Evolutionary conservation across 1,284 basidiomycete species (phyloP), one percentile per base, ranked within the genome.

Genomic region (Malassezia nana): DNA sequence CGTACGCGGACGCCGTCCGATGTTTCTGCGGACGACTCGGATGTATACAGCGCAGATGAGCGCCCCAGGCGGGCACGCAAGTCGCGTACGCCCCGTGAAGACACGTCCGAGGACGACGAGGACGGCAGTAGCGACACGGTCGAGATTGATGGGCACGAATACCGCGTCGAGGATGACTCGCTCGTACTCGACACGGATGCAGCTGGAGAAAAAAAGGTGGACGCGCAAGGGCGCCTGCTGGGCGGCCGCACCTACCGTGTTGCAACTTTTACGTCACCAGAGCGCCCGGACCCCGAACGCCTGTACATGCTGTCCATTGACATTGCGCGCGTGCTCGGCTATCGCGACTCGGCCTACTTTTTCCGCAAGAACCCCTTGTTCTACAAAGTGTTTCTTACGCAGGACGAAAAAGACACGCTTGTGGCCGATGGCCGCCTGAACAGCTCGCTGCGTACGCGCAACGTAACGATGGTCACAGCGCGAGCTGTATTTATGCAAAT

Each of bases 291-390:
- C 69, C 84, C 88, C 5, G 81, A 87, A 45, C 82, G 86, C 46
- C 79, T 84, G 58, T 98, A 95, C 77, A 87, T 94, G 81, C 84
- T 98, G 40, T 89, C 92, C 10, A 95, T 98, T 59, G 92, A 98
- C 69, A 91, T 90, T 4, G 92, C 92, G 0, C 83, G 92, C 24
- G 87, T 87, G 3, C 90, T 88, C 33, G 94, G 92, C 1, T 96
- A 90, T 76, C 83, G 89, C 52, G 94, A 98, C 75, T 95, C 91
- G 8, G 78, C 96, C 10, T 95, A 94, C 75, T 95, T 96, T 75
- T 92, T 95, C 76, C 84, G 94, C 10, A 81, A 87, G 6, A 92
- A 92, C 65, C 83, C 84, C 0, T 81, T 88, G 29, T 85, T 94
- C 20, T 80, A 89, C 78, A 96, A 96, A 76, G 79, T 94, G 50